Evolutionary conservation across 2,329 filamentous ascomycete genomes (phyloP), one percentile per base, ranked within the genome.

Genomic region (Helicocarpus griseus): DNA sequence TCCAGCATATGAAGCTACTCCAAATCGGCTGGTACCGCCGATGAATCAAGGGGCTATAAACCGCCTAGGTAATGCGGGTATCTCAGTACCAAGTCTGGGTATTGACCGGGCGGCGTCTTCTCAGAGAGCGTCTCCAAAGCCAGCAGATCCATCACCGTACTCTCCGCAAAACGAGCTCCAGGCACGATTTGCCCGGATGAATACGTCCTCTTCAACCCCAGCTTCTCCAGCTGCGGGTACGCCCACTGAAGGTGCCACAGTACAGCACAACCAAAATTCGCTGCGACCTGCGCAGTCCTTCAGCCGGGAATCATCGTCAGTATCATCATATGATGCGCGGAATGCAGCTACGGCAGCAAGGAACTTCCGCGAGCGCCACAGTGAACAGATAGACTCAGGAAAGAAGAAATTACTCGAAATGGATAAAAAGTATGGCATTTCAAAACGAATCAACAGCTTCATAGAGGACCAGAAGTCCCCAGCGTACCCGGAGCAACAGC

Each of bases 71-170:
- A 78, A 81, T 35, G 83, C 87, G 1, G 89, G 89, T 1, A 76
- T 95, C 5, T 86, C 83, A 0, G 87, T 95, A 0, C 85, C 89
- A 0, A 85, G 79, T 0, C 73, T 95, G 3, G 86, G 86, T 4
- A 94, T 95, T 54, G 83, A 81, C 58, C 54, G 60, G 14, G 55
- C 55, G 50, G 53, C 53, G 44, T 69, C 58, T 52, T 60, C 63
- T 53, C 65, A 65, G 47, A 63, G 60, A 54, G 63, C 58, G 13
- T 55, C 49, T 54, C 57, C 8, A 54, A 40, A 52, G 53, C 48
- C 53, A 49, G 28, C 53, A 31, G 56, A 17, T 61, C 70, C 29
- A 49, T 49, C 4, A 52, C 24, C 56, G 29, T 56, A 60, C 43
- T 56, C 62, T 5, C 81, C 83, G 41, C 68, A 88, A 52, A 80